These are phyloP conservation scores for Auxenochlorella pyrenoidosa DNA, from an alignment of 139 green algal species.

Conservation along the genomic window DNA sequence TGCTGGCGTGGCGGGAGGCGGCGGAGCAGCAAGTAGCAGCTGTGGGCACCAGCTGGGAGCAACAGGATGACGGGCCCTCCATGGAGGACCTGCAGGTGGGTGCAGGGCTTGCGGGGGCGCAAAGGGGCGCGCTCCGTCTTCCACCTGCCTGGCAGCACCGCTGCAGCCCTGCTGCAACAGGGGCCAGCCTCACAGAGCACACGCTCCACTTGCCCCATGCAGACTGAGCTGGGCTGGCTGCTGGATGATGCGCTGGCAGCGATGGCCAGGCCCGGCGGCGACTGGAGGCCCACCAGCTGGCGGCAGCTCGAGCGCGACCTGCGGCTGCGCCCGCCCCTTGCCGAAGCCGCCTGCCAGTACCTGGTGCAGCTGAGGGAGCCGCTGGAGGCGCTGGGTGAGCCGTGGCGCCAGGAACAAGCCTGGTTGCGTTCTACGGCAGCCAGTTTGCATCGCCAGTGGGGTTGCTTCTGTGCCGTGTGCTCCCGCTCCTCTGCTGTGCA, in stretches of 20 bases:
- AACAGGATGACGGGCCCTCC: conserved; percentile 21
- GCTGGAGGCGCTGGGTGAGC: conserved; percentile 39
- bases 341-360: conserved; percentile 20
- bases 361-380: conserved; percentile 56
- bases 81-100: conserved; percentile 36
- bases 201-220: not conserved
- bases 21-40: not conserved
- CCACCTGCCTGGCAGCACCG: too few relatives aligned
- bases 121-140: not conserved
- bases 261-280: not conserved
- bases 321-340: not conserved
- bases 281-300: conserved; percentile 50
- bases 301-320: conserved; percentile 48
- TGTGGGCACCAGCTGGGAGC: conserved; percentile 26
- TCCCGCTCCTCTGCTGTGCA: too few relatives aligned
- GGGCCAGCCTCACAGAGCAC: not conserved
- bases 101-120: too few relatives aligned
- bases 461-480: too few relatives aligned
- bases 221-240: conserved; percentile 78
- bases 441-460: too few relatives aligned
- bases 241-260: conserved; percentile 71
- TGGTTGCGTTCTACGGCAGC: too few relatives aligned
- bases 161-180: not conserved
- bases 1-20: conserved; percentile 28
- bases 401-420: too few relatives aligned